A percentile compares a stretch with the other conserved stretches of the same genome.
Evolutionary conservation across 306 rosid species (phyloP).

Genomic region (Cucumis cinereus): DNA sequence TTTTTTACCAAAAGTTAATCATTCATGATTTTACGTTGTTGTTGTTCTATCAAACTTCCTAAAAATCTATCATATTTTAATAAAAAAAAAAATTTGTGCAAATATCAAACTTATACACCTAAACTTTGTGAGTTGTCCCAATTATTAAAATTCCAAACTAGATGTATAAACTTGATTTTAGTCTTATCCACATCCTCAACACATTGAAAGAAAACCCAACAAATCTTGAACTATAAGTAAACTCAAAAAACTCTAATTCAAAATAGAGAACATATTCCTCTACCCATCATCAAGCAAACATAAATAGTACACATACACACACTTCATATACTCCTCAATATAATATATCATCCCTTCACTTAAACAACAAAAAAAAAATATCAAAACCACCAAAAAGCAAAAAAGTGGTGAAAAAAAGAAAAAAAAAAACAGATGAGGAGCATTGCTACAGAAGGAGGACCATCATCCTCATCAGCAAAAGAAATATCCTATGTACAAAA

Average conservation of each 20-base stretch:
- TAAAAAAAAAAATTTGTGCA: too few relatives aligned
- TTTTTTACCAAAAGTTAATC: too few relatives aligned
- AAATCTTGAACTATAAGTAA: background rate
- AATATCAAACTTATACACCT: too few relatives aligned
- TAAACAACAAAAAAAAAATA: background rate
- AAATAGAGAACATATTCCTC: background rate
- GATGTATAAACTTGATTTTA: background rate
- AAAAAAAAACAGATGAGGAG: background rate
- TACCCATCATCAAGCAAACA: background rate
- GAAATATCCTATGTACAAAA: background rate
- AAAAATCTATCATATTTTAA: too few relatives aligned
- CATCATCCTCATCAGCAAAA: background rate
- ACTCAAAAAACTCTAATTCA: background rate
- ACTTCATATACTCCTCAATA: background rate
- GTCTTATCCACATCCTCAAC: background rate
- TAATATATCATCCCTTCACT: background rate
- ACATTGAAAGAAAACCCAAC: background rate
- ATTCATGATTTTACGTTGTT: too few relatives aligned
- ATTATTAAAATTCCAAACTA: too few relatives aligned
- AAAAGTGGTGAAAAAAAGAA: background rate
- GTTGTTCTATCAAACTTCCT: too few relatives aligned
- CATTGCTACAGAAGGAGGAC: background rate
- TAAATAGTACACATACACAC: background rate
- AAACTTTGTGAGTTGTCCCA: too few relatives aligned
- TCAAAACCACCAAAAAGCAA: too few relatives aligned